phyloP scores from a whole-genome alignment of 345 rosid genomes.

The Salix viminalis region DNA sequence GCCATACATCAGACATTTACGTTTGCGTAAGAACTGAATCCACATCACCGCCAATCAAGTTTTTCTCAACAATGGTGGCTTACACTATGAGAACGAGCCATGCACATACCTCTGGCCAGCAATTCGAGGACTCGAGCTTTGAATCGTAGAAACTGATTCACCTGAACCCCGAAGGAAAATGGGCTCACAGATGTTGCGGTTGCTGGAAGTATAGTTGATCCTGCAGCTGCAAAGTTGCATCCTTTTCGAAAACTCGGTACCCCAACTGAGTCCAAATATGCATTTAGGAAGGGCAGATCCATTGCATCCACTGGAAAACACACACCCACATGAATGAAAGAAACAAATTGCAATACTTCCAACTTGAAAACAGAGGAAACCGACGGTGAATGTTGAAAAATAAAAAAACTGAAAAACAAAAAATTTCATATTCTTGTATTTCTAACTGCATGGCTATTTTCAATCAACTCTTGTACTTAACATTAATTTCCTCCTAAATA shows the following conservation, averaged over 20 bases:
- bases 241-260: conserved; percentile 72
- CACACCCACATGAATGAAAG: background rate
- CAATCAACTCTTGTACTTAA: background rate
- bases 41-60: background rate
- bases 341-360: background rate
- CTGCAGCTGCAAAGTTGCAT: conserved; percentile 92
- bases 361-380: conserved; percentile 16
- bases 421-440: background rate
- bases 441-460: background rate
- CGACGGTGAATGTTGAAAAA: background rate
- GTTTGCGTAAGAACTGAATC: background rate
- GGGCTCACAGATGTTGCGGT: conserved; percentile 71
- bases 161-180: conserved; percentile 71
- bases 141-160: conserved; percentile 75
- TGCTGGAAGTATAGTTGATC: conserved; percentile 71
- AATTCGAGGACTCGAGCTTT: conserved; percentile 62
- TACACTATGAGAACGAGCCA: background rate
- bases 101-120: conserved; percentile 44
- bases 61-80: background rate
- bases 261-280: conserved; percentile 84
- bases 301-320: conserved; percentile 74
- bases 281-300: conserved; percentile 83
- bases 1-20: background rate
- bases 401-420: background rate
- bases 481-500: background rate